A percentile compares a stretch with the other conserved stretches of the same genome.
These are phyloP conservation scores for Trypanosoma boissoni DNA, from an alignment of 208 protist genomes.

Conservation along the genomic window DNA sequence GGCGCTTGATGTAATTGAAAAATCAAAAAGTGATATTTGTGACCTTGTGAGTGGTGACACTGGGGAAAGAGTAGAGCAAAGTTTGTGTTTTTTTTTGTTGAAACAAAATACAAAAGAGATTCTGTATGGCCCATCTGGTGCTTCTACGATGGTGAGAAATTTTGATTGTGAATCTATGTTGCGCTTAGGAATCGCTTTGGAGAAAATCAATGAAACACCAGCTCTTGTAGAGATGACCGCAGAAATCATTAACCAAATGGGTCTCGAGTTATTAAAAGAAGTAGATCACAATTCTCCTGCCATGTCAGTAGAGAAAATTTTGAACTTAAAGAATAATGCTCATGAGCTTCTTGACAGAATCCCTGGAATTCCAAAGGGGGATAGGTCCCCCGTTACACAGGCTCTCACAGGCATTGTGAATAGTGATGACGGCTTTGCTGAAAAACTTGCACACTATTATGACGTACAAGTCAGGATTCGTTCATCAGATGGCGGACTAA, in stretches of 20 bases:
- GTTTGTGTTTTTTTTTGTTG: slow-evolving; percentile 22
- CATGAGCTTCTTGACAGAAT: slow-evolving; percentile 12
- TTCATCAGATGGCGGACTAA: slow-evolving; percentile 18
- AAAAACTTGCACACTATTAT: slow-evolving; percentile 55
- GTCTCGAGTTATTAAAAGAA: slow-evolving; percentile 10
- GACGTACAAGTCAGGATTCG: slow-evolving; percentile 40
- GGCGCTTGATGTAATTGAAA: slow-evolving; percentile 15
- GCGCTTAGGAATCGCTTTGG: slow-evolving; percentile 7
- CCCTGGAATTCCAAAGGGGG: slow-evolving; percentile 2
- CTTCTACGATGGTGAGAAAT: slow-evolving; percentile 14
- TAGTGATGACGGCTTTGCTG: slow-evolving; percentile 38
- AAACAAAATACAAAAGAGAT: slow-evolving; percentile 24
- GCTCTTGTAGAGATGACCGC: slow-evolving; percentile 18
- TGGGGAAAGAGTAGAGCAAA: slow-evolving; percentile 12
- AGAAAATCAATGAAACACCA: slow-evolving; percentile 17
- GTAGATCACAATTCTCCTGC: not conserved
- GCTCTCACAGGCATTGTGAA: slow-evolving; percentile 36
- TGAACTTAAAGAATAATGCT: slow-evolving; percentile 11
- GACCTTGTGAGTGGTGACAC: slow-evolving; percentile 19
- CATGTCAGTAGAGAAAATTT: slow-evolving; percentile 13
- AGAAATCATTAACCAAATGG: slow-evolving; percentile 14
- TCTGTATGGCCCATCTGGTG: slow-evolving; percentile 23
- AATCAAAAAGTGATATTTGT: slow-evolving; percentile 18
- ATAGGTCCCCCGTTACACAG: slow-evolving; percentile 10
- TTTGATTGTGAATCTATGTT: slow-evolving; percentile 12